Evolutionary conservation across 2,329 filamentous ascomycete genomes (phyloP).

Genomic region (Ilyonectria sp.): DNA sequence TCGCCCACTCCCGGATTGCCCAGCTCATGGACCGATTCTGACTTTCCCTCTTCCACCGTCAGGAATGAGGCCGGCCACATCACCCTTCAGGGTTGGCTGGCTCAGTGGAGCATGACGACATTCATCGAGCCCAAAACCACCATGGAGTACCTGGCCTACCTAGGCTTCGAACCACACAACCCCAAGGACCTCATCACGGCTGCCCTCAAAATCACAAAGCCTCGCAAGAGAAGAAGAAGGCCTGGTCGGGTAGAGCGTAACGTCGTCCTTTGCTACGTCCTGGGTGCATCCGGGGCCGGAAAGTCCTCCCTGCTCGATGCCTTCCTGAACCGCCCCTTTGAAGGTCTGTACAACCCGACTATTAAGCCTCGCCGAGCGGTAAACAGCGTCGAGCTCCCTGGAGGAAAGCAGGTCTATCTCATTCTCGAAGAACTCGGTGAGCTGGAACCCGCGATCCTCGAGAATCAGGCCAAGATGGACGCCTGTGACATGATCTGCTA

Average conservation of each 20-base stretch:
- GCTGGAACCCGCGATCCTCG: constrained; percentile 93
- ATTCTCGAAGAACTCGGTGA: constrained; percentile 97
- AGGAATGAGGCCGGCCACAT: constrained; percentile 96
- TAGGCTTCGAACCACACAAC: constrained; percentile 90
- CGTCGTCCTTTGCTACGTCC: constrained; percentile 92
- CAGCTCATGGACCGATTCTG: constrained; percentile 87
- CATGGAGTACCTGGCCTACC: constrained; percentile 93
- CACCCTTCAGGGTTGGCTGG: constrained; percentile 96
- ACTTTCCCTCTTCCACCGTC: constrained; percentile 93
- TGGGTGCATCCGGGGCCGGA: constrained; percentile 88
- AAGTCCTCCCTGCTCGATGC: constrained; percentile 94
- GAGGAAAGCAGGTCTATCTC: constrained; percentile 96
- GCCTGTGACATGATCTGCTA: constrained; percentile 96
- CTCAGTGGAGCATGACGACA: constrained; percentile 99
- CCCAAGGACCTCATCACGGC: constrained; percentile 83
- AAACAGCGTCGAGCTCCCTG: constrained; percentile 95
- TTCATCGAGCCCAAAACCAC: constrained; percentile 97
- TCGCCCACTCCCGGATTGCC: constrained; percentile 93
- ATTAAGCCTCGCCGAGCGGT: constrained; percentile 95
- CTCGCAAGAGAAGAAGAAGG: constrained; percentile 86
- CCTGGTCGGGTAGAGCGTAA: constrained; percentile 92
- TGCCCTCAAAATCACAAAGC: constrained; percentile 92
- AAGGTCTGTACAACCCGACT: constrained; percentile 87
- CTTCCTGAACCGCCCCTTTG: constrained; percentile 91
- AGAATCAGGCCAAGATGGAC: constrained; percentile 91